These are phyloP conservation scores for Boletales sp. DNA, from an alignment of 768 basidiomycete species.

Conservation along the genomic window DNA sequence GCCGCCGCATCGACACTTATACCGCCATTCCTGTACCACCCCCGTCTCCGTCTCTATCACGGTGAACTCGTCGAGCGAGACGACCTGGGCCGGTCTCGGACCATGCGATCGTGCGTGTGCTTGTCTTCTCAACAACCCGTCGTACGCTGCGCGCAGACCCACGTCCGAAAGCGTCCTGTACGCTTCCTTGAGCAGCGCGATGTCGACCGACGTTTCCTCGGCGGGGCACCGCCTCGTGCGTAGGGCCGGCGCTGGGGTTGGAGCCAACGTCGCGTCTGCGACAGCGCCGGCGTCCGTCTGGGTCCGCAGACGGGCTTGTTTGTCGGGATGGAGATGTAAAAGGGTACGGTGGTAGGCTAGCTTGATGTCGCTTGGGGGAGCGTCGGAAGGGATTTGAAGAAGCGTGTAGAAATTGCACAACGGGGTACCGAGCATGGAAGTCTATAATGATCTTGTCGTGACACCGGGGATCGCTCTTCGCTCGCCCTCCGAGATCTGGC, in stretches of 20 bases:
- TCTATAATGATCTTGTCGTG: too few relatives aligned
- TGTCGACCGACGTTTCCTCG: conserved; percentile 31
- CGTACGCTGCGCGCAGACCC: conserved; percentile 48
- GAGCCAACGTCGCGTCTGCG: not conserved
- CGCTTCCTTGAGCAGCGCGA: conserved; percentile 64
- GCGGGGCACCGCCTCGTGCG: not conserved
- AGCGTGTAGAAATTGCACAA: conserved; percentile 55
- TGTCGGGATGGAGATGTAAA: conserved; percentile 64
- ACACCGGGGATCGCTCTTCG: too few relatives aligned
- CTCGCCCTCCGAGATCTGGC: too few relatives aligned
- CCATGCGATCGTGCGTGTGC: conserved; percentile 18
- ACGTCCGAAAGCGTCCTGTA: conserved; percentile 57
- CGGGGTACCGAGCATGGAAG: not conserved
- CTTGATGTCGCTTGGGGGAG: conserved; percentile 57
- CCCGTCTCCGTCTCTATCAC: not conserved
- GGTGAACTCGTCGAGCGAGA: conserved; percentile 73
- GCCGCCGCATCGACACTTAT: conserved; percentile 75
- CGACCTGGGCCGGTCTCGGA: conserved; percentile 70
- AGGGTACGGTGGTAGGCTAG: conserved; percentile 66
- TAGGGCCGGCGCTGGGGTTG: not conserved
- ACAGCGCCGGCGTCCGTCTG: not conserved
- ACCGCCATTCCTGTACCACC: conserved; percentile 41
- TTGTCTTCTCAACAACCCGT: conserved; percentile 26
- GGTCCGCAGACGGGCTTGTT: conserved; percentile 19
- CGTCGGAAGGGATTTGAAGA: conserved; percentile 49